These are phyloP conservation scores for Trichoderma asperelloides DNA, from an alignment of 495 filamentous ascomycete species.

Conservation along the genomic window DNA sequence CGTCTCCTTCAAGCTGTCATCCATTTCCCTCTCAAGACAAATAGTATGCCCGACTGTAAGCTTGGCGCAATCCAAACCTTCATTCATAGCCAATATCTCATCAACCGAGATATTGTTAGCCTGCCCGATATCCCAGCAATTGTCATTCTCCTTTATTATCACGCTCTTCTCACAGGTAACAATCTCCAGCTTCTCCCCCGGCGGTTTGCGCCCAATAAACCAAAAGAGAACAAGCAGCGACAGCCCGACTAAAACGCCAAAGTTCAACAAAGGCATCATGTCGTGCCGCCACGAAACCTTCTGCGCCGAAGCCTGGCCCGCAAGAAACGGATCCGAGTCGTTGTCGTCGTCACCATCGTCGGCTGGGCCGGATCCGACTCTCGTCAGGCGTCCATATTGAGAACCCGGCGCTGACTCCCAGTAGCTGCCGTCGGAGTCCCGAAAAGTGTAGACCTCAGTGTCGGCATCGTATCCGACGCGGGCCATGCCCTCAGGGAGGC, in stretches of 20 bases:
- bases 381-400: constrained; percentile 34
- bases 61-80: constrained; percentile 22
- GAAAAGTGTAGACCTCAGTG: constrained; percentile 40
- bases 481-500: constrained; percentile 43
- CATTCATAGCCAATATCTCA: constrained; percentile 19
- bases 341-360: not conserved
- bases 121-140: constrained; percentile 26
- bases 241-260: constrained; percentile 23
- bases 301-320: not conserved
- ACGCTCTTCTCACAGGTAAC: constrained; percentile 8
- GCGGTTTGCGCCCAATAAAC: constrained; percentile 17
- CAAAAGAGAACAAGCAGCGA: constrained; percentile 23
- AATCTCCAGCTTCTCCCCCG: constrained; percentile 11
- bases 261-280: constrained; percentile 27
- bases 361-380: constrained; percentile 14
- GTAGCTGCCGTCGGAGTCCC: constrained; percentile 27
- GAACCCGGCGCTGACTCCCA: constrained; percentile 38
- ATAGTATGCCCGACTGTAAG: constrained; percentile 17
- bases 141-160: constrained; percentile 20
- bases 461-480: constrained; percentile 48
- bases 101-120: constrained; percentile 18
- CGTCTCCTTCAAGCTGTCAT: not conserved
- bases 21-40: constrained; percentile 16
- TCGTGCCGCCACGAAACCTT: constrained; percentile 23
- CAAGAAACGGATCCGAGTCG: not conserved